Percentiles rank a stretch among this genome's conserved stretches.
Evolutionary conservation across 2,329 filamentous ascomycete genomes (phyloP).

Genomic region (Aspergillus brunneoviolaceus): DNA sequence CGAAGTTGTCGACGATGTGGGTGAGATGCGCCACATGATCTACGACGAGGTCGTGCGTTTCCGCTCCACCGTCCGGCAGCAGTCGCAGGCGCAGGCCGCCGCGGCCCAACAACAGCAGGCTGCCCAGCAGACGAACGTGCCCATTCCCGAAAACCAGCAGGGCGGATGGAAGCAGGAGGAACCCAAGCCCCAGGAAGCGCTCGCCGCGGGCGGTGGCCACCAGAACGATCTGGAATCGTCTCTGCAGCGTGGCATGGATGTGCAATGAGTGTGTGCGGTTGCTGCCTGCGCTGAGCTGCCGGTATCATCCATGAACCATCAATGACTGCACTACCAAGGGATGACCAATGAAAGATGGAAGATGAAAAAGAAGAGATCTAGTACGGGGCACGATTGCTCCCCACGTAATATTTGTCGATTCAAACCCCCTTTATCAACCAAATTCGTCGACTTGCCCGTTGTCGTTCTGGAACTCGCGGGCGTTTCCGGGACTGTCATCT

Average conservation of each 20-base stretch:
- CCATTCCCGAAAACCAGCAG: slow-evolving; percentile 62
- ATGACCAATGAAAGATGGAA: not conserved
- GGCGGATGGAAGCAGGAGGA: slow-evolving; percentile 58
- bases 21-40: slow-evolving; percentile 96
- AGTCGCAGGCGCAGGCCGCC: slow-evolving; percentile 44
- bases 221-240: slow-evolving; percentile 50
- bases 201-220: slow-evolving; percentile 42
- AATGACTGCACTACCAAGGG: not conserved
- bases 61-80: slow-evolving; percentile 61
- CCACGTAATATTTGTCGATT: not conserved
- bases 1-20: slow-evolving; percentile 92
- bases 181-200: slow-evolving; percentile 60
- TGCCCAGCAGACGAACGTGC: slow-evolving; percentile 51
- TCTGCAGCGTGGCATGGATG: slow-evolving; percentile 60
- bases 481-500: slow-evolving; percentile 10
- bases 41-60: slow-evolving; percentile 90
- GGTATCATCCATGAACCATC: not conserved
- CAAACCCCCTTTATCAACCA: not conserved
- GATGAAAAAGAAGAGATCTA: not conserved
- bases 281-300: not conserved
- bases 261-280: slow-evolving; percentile 25
- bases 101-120: slow-evolving; percentile 42
- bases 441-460: not conserved
- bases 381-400: not conserved
- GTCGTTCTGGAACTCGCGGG: slow-evolving; percentile 13